Evolutionary conservation across 345 rosid genomes (phyloP).

Genomic region (Sisymbrium irio): DNA sequence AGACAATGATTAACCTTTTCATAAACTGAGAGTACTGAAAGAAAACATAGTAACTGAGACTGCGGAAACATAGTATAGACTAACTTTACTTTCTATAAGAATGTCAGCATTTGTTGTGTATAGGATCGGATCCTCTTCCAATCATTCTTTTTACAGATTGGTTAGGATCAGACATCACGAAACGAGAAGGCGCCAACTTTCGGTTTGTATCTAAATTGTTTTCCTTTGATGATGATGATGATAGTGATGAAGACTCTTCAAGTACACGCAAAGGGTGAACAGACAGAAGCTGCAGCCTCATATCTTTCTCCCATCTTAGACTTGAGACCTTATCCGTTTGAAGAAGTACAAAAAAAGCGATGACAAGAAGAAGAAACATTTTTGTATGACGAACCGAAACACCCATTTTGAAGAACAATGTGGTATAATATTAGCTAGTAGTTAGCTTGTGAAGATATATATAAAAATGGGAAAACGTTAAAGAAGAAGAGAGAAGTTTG

Average conservation of each 20-base stretch:
- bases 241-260: slow-evolving; percentile 26
- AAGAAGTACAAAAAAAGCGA: slow-evolving; percentile 38
- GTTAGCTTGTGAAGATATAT: neutral
- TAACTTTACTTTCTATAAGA: neutral
- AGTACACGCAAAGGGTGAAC: slow-evolving; percentile 41
- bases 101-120: slow-evolving; percentile 70
- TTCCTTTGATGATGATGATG: slow-evolving; percentile 27
- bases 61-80: slow-evolving; percentile 3
- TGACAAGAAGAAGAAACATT: slow-evolving; percentile 42
- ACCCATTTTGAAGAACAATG: slow-evolving; percentile 41
- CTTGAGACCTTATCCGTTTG: slow-evolving; percentile 42
- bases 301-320: slow-evolving; percentile 42
- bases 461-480: slow-evolving; percentile 29
- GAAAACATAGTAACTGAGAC: neutral
- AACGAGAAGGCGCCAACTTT: slow-evolving; percentile 53
- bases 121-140: slow-evolving; percentile 82
- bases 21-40: slow-evolving; percentile 1
- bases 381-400: slow-evolving; percentile 28
- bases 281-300: slow-evolving; percentile 28
- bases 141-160: slow-evolving; percentile 66
- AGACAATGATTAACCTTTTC: neutral
- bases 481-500: slow-evolving; percentile 50
- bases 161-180: slow-evolving; percentile 49
- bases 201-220: slow-evolving; percentile 29
- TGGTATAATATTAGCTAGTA: slow-evolving; percentile 5